Evolutionary conservation across 805 yeast genomes (phyloP).

Genomic region (Cyberlindnera americana): DNA sequence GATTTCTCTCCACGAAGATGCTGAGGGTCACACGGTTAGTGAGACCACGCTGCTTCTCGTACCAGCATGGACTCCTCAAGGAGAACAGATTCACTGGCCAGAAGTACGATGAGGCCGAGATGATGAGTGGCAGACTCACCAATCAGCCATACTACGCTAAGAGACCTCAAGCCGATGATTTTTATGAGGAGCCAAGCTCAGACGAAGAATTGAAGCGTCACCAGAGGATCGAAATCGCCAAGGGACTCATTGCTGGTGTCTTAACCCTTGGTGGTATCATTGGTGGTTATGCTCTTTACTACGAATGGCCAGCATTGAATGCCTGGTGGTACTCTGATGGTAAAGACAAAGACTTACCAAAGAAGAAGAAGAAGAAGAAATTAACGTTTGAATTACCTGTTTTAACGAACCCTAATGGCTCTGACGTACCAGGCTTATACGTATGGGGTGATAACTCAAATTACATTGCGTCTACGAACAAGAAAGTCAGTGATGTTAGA

Average conservation of each 20-base stretch:
- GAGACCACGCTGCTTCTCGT: too few species aligned
- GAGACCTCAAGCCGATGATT: conserved; percentile 16
- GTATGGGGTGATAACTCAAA: conserved; percentile 56
- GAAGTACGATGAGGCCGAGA: conserved; percentile 32
- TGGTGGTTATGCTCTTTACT: conserved; percentile 13
- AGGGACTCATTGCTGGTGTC: conserved; percentile 18
- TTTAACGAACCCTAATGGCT: conserved; percentile 33
- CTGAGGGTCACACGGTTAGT: too few species aligned
- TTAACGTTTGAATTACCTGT: conserved; percentile 28
- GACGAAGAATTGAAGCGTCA: conserved; percentile 19
- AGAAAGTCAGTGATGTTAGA: conserved; percentile 33
- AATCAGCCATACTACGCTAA: conserved; percentile 29
- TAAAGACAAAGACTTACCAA: conserved; percentile 21
- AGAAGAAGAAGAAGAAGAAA: conserved; percentile 21
- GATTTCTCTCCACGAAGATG: too few species aligned
- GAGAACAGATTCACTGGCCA: background rate
- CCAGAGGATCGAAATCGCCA: conserved; percentile 19
- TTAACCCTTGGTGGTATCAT: conserved; percentile 18
- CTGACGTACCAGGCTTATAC: conserved; percentile 54
- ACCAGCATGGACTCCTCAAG: too few species aligned
- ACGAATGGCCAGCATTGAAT: conserved; percentile 29
- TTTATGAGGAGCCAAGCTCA: conserved; percentile 12
- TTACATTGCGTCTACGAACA: conserved; percentile 31
- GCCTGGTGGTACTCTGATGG: conserved; percentile 31
- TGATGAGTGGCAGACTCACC: conserved; percentile 27